Base-by-base conservation (phyloP, 768 basidiomycete genomes). In the Piloderma croceum region DNA sequence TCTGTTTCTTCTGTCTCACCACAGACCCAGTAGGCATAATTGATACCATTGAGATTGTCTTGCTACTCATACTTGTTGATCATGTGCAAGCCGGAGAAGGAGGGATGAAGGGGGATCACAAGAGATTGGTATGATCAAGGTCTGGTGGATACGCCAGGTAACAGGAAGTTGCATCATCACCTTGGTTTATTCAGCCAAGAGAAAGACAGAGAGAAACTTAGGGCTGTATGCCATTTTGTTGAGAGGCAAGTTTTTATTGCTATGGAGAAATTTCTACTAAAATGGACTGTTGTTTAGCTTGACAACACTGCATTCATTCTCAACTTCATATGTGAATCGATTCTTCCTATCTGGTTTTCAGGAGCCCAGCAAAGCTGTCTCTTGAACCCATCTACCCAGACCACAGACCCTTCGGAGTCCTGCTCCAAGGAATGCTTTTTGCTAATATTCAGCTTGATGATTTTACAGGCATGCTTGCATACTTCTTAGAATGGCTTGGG, bases 81-180 rank as follows among this genome's bases (percentile, higher is more conserved):
- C n/a, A n/a, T n/a, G n/a, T n/a, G n/a, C 34, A 83, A 78, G 3
- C 83, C 88, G 0, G 88, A 97, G 63, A 83, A 90, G 51, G 93
- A 96, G 54, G 75, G 83, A 4, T 99, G 96, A 96, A 66, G 91
- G 25, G 71, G 70, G 24, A 86, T 91, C 32, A 92, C 94, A 3
- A 67, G 83, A 48, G 90, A 92, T 21, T 99, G 96, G 96, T 99
- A 94, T 59, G 83, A 77, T 12, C 71, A 77, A 25, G 93, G 91
- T 0, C 67, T 99, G 24, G 77, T 79, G 6, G 88, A 90, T 51
- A 87, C 84, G 34, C 96, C 96, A 1, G 93, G 92, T 15, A 81
- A 82, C 5, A 96, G 96, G 3, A 83, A 93, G 55, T 64, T 99
- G 29, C 96, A 98, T 59, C 92, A 97, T 56, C 90, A 97, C 53